Base-by-base conservation (phyloP, 495 filamentous ascomycete genomes). In the Venustampulla echinocandica region DNA sequence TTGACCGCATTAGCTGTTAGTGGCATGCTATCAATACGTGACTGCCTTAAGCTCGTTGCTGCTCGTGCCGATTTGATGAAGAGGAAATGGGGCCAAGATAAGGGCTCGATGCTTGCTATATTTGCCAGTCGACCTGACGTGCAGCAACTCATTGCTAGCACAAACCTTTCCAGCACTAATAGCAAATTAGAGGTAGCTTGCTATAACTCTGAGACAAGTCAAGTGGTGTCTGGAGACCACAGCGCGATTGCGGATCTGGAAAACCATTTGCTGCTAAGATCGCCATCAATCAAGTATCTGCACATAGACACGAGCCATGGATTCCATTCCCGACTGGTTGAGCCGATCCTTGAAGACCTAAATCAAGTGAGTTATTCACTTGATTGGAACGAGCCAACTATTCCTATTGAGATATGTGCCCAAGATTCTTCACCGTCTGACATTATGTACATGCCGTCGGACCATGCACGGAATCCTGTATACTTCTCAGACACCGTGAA, bases 241-340 rank as follows among this genome's bases (percentile, higher is more conserved):
- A 10, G 21, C 1, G 50, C 68, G 7, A 49, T 68, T 10, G 46
- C 54, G 13, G 34, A 35, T 11, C 10, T 53, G 9, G 43, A 62
- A 18, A 34, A 50, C 25, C 22, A 44, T 14, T 33, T 57, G 4
- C 27, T 30, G 7, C 27, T 7, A n/a, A 28, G 41, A 9, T 39
- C 44, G 7, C 10, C 44, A 4, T 10, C 21, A 1, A 30, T 64
- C 20, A 32, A 46, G 25, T 43, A 20, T 11, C 52, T 63, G 52
- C 52, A 53, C 10, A 53, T 74, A 1, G 49, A 59, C 38, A 59
- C 61, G 11, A 71, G 59, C 4, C 67, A 74, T 45, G 70, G 59
- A 10, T 74, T 69, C 45, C 70, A 74, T 47, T 73, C 69, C 0
- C 24, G 44, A 10, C 58, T 71, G 17, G 63, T 60, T 0, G 64